Conservation (phyloP, 345 rosid genomes). For the Eucalyptus virginea region DNA sequence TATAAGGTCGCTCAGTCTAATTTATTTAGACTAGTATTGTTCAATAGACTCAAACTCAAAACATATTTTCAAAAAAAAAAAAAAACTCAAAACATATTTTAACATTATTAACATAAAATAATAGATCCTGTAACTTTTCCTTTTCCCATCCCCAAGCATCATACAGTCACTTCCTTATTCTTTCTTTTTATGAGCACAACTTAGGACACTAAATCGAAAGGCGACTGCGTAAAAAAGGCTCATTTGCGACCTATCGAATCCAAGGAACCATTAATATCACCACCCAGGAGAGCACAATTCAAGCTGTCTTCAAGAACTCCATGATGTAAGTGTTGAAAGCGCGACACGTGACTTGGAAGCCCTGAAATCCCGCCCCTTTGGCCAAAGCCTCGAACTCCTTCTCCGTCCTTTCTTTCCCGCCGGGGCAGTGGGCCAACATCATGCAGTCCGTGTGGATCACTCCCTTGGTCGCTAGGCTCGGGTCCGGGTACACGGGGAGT, state of each 20-base stretch:
- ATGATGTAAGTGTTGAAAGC: slow-evolving; percentile 53
- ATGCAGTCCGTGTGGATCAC: slow-evolving; percentile 62
- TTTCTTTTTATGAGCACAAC: background rate
- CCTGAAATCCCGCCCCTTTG: slow-evolving; percentile 59
- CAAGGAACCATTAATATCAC: background rate
- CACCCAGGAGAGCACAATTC: background rate
- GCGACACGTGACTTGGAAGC: slow-evolving; percentile 40
- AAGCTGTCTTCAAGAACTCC: slow-evolving; percentile 60
- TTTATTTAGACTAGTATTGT: too few species aligned
- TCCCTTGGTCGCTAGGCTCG: slow-evolving; percentile 49
- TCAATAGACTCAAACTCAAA: too few species aligned
- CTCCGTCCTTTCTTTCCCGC: slow-evolving; percentile 86
- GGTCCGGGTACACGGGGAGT: slow-evolving; percentile 69
- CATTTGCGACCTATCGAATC: background rate
- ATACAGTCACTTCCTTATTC: background rate
- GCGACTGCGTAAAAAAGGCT: background rate
- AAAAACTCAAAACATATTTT: too few species aligned
- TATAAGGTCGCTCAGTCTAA: too few species aligned
- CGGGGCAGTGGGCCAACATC: slow-evolving; percentile 88
- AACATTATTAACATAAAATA: background rate
- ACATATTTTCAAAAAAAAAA: too few species aligned
- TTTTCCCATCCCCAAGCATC: background rate
- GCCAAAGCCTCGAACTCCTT: slow-evolving; percentile 74
- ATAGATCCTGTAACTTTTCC: background rate
- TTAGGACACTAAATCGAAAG: background rate